Conservation (phyloP, 1,284 basidiomycete species). For the Microbotryum intermedium region DNA sequence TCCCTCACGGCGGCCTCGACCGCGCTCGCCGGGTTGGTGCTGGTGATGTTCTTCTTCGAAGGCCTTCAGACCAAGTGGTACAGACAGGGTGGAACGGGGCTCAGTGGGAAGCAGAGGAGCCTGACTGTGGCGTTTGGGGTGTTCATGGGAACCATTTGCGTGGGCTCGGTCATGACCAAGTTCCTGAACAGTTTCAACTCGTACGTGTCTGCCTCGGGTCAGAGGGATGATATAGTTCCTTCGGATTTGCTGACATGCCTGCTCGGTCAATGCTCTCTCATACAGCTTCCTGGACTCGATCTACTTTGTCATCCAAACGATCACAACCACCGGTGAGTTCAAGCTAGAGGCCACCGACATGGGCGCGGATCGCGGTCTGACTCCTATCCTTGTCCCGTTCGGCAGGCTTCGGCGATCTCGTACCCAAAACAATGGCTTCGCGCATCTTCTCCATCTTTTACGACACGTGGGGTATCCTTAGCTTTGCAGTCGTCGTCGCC, state of each 20-base stretch:
- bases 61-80: conserved; percentile 4
- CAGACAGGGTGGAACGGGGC: not conserved
- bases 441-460: conserved; percentile 38
- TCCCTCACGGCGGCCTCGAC: conserved; percentile 12
- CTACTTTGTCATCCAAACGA: conserved; percentile 11
- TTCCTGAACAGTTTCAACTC: not conserved
- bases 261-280: conserved; percentile 47
- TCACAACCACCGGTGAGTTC: conserved; percentile 2
- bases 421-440: conserved; percentile 47
- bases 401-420: conserved; percentile 70
- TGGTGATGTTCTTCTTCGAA: conserved; percentile 5
- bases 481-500: conserved; percentile 51
- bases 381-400: conserved; percentile 35
- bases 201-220: no score
- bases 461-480: conserved; percentile 44
- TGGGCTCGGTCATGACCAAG: conserved; percentile 1
- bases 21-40: not conserved
- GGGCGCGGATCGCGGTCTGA: no score
- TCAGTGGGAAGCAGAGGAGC: conserved; percentile 7
- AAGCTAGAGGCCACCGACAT: conserved; percentile 54
- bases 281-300: conserved; percentile 12
- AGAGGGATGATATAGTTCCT: no score
- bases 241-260: not conserved
- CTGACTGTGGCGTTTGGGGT: conserved; percentile 8
- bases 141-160: conserved; percentile 4